phyloP scores from a whole-genome alignment of 73 alveolate genomes.

The Stentor coeruleus region DNA sequence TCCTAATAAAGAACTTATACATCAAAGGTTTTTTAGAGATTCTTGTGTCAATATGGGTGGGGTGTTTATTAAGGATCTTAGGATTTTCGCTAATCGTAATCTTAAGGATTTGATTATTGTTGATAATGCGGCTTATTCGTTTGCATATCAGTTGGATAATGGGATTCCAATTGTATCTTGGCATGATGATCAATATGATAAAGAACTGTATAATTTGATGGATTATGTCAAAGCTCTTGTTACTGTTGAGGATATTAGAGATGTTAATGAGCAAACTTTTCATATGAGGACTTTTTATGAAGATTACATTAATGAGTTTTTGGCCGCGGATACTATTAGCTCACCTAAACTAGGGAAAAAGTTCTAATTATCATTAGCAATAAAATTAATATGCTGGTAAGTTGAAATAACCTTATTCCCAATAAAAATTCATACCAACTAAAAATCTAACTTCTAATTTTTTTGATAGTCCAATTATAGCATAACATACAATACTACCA shows the following conservation, averaged over 20 bases:
- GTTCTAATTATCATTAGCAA: no score
- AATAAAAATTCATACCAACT: no score
- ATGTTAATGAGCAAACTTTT: no score
- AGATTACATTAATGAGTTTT: no score
- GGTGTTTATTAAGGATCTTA: conserved; percentile 55
- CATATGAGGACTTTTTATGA: no score
- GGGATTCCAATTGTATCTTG: conserved; percentile 64
- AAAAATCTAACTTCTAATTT: no score
- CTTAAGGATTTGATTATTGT: conserved; percentile 47
- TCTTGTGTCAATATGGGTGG: conserved; percentile 54
- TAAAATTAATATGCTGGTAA: no score
- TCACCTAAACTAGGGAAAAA: no score
- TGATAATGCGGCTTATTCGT: conserved; percentile 59
- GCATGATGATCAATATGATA: conserved; percentile 57
- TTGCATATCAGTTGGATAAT: conserved; percentile 45
- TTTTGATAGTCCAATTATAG: no score
- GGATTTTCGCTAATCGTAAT: conserved; percentile 48
- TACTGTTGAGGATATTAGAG: conserved; percentile 43
- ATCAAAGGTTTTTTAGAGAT: conserved; percentile 61
- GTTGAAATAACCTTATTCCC: no score
- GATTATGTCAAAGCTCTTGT: conserved; percentile 31
- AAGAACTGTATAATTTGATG: conserved; percentile 35
- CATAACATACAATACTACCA: no score
- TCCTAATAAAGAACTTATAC: conserved; percentile 44
- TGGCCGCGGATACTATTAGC: no score